Percentiles rank a stretch among this genome's conserved stretches.
Conservation (phyloP, 2,329 filamentous ascomycete genomes). For the Cladosporium velox region DNA sequence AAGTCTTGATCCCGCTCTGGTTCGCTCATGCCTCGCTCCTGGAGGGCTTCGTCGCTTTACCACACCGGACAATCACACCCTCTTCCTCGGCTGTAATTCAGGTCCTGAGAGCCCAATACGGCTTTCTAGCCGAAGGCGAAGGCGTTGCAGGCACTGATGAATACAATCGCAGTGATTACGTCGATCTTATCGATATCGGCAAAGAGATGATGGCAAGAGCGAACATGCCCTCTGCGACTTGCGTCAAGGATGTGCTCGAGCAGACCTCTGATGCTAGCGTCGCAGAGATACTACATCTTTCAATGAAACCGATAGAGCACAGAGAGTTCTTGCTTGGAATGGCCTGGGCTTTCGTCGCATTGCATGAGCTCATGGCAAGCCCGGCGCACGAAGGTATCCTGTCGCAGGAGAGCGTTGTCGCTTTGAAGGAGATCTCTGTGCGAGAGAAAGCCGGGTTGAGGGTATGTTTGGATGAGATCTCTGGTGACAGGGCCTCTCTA, state of each 20-base stretch:
- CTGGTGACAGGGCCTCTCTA: not conserved
- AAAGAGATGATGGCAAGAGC: not conserved
- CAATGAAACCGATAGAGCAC: not conserved
- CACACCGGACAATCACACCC: not conserved
- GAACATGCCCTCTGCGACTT: not conserved
- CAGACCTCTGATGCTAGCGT: not conserved
- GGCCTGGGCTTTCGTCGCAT: not conserved
- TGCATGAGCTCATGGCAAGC: not conserved
- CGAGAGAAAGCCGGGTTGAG: not conserved
- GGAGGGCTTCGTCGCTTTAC: not conserved
- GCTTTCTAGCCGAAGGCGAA: not conserved
- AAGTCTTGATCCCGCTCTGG: not conserved
- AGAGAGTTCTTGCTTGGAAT: not conserved
- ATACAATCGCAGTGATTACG: not conserved
- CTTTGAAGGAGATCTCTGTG: not conserved
- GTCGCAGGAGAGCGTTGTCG: not conserved
- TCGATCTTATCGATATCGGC: not conserved
- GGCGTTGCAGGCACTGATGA: not conserved
- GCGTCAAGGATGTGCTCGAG: not conserved
- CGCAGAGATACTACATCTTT: not conserved
- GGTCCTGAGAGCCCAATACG: not conserved
- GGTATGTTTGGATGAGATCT: not conserved
- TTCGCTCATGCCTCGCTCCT: not conserved
- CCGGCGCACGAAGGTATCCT: not conserved
- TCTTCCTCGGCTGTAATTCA: not conserved